Percentiles rank a stretch among this genome's conserved stretches.
These are phyloP conservation scores for Anisodus tanguticus DNA, from an alignment of 257 asterid genomes.

Conservation along the genomic window DNA sequence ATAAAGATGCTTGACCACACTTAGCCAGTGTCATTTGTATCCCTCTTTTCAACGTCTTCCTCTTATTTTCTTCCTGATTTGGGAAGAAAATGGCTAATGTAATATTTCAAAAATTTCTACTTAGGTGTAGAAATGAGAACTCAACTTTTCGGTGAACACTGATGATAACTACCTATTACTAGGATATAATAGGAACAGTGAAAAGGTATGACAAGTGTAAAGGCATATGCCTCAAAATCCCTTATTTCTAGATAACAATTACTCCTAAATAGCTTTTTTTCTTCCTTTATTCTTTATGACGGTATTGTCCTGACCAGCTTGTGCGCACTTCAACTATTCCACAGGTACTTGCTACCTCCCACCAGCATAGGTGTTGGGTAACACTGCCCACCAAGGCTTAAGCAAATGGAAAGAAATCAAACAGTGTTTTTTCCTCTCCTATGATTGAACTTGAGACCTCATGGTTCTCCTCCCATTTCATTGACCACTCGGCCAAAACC, in stretches of 20 bases:
- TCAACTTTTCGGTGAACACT: background rate
- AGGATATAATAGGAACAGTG: background rate
- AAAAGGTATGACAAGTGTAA: background rate
- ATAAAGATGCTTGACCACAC: background rate
- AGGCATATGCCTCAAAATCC: slow-evolving; percentile 18
- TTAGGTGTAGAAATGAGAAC: background rate
- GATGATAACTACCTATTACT: background rate
- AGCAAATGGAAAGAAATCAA: no score
- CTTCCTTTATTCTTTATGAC: no score
- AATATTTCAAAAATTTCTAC: background rate
- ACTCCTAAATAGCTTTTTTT: background rate
- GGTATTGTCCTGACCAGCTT: no score
- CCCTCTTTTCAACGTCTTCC: background rate
- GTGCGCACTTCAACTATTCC: no score
- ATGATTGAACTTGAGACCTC: no score
- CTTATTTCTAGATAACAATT: background rate
- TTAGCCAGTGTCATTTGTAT: background rate
- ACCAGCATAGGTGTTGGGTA: no score
- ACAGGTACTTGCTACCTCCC: no score
- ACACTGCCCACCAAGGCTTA: no score
- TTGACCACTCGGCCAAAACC: no score
- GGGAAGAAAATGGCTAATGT: background rate
- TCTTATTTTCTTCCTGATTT: background rate
- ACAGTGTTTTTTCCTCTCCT: no score
- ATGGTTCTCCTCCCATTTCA: no score